Evolutionary conservation across 805 yeast genomes (phyloP), one percentile per base, ranked within the genome.

Genomic region (Wickerhamiella azymoides): DNA sequence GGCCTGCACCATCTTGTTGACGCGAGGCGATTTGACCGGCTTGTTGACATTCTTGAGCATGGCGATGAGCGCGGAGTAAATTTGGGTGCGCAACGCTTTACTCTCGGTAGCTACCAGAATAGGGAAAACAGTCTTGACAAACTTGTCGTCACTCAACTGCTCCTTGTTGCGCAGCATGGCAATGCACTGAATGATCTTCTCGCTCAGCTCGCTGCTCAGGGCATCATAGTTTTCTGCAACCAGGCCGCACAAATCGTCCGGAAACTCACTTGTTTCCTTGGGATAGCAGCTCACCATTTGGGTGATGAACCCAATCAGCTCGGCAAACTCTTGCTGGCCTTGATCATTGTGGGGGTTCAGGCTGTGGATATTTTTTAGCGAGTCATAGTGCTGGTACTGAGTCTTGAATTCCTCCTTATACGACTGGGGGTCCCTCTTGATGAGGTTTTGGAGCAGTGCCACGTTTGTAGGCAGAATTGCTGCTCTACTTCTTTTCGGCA

Each of bases 271-370:
- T 1, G 98, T 89, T 54, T 89, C 94, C 50, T 80, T 76, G 5
- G 96, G 95, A 59, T 79, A 92, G 55, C 95, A 86, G 10, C 75
- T 66, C 59, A 95, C 84, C 41, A 92, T 96, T 39, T 94, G 96
- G 14, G 94, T 74, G 39, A 92, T 80, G 59, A 92, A 89, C 0
- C 95, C 93, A 46, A 92, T 77, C 50, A 88, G 68, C 52, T 88
- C 97, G 9, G 74, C 74, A 59, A 92, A 83, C 53, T 80, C 81
- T 35, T 74, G 79, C 49, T 73, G 72, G 27, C 74, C 74, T 44
- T 74, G 74, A 25, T 77, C 73, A 4, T 71, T 62, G 7, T 72
- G 70, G 1, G 88, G 86, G 61, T 82, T 82, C 50, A 79, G 66
- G 61, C 85, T 67, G 58, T 83, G 84, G 49, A 92, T 82, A 57